phyloP scores from a whole-genome alignment of 345 rosid species.

The Erucastrum elatum region DNA sequence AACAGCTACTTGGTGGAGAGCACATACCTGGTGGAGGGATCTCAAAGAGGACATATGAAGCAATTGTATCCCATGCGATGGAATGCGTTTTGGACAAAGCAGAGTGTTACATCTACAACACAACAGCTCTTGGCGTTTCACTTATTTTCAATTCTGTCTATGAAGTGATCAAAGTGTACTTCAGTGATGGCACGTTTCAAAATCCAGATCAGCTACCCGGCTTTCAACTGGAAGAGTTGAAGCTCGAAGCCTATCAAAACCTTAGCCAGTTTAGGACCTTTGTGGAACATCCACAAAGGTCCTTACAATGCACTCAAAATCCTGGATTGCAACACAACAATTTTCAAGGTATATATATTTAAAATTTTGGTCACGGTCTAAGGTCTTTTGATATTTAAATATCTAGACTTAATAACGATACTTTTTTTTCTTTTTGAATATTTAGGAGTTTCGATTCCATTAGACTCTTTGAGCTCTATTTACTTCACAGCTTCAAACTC shows the following conservation, averaged over 20 bases:
- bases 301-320: constrained; percentile 37
- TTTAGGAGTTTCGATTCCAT: constrained; percentile 7
- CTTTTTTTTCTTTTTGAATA: background rate
- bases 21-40: constrained; percentile 14
- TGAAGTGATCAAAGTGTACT: constrained; percentile 43
- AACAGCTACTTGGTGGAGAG: constrained; percentile 47
- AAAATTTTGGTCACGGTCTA: background rate
- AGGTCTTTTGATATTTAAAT: background rate
- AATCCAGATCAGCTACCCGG: constrained; percentile 38
- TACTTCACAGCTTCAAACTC: background rate
- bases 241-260: constrained; percentile 53
- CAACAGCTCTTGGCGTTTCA: constrained; percentile 24
- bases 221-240: constrained; percentile 47
- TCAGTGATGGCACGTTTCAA: constrained; percentile 36
- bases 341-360: constrained; percentile 28
- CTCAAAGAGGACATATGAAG: constrained; percentile 54
- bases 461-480: constrained; percentile 8
- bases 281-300: constrained; percentile 37
- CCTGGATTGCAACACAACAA: constrained; percentile 5
- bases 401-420: background rate
- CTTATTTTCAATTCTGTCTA: constrained; percentile 53
- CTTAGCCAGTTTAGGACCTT: constrained; percentile 21
- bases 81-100: constrained; percentile 55
- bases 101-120: constrained; percentile 45
- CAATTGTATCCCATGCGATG: constrained; percentile 60